These are phyloP conservation scores for Prunus fruticosa DNA, from an alignment of 306 rosid species.

Conservation along the genomic window DNA sequence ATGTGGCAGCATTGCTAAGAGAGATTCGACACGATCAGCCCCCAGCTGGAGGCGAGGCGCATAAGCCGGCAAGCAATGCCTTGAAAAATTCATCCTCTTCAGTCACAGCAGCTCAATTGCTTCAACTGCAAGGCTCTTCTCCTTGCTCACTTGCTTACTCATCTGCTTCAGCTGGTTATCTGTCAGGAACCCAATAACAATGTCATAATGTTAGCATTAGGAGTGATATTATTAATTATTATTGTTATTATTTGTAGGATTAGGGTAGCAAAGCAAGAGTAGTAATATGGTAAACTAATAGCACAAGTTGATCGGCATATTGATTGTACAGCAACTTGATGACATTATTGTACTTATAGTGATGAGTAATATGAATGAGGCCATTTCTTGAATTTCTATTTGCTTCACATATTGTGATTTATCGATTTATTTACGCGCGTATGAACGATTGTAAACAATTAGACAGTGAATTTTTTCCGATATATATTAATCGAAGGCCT, in stretches of 20 bases:
- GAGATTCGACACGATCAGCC: slow-evolving; percentile 58
- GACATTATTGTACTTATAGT: background rate
- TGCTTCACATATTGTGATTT: background rate
- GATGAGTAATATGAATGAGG: background rate
- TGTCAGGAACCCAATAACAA: slow-evolving; percentile 36
- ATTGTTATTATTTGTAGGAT: slow-evolving; percentile 15
- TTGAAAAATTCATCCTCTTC: slow-evolving; percentile 49
- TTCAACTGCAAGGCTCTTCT: slow-evolving; percentile 57
- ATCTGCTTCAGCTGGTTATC: slow-evolving; percentile 48
- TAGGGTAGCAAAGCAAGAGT: slow-evolving; percentile 7
- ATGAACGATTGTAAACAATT: background rate
- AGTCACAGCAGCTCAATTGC: slow-evolving; percentile 51
- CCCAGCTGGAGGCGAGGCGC: slow-evolving; percentile 39
- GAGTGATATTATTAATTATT: slow-evolving; percentile 10
- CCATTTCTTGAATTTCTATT: background rate
- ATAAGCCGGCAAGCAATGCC: slow-evolving; percentile 32
- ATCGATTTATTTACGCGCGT: background rate
- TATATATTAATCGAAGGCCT: background rate
- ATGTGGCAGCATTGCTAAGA: slow-evolving; percentile 73
- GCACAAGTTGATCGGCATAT: slow-evolving; percentile 6
- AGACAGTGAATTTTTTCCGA: background rate
- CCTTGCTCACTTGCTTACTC: slow-evolving; percentile 64
- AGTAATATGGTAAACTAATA: background rate
- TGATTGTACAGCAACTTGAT: slow-evolving; percentile 9
- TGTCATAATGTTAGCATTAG: background rate